phyloP scores from a whole-genome alignment of 2,329 filamentous ascomycete species.

The Trematosphaeria pertusa region DNA sequence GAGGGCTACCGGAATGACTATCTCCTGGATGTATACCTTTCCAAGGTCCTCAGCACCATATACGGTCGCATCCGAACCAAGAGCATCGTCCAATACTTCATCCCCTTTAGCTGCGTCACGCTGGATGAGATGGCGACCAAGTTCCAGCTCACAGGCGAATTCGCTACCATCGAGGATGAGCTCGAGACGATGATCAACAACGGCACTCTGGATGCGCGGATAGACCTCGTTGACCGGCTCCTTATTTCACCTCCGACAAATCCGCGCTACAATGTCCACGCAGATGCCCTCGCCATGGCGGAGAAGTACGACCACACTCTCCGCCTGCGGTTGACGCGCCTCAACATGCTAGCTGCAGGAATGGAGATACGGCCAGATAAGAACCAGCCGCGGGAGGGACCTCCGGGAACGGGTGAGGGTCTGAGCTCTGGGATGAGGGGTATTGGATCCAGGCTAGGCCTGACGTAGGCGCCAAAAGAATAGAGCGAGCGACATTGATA shows the following conservation, averaged over 20 bases:
- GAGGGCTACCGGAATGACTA: slow-evolving; percentile 85
- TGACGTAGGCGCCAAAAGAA: no score
- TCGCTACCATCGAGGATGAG: slow-evolving; percentile 69
- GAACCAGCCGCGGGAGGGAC: slow-evolving; percentile 19
- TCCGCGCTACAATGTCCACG: slow-evolving; percentile 73
- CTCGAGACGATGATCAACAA: slow-evolving; percentile 78
- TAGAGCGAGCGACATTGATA: no score
- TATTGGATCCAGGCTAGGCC: slow-evolving; percentile 39
- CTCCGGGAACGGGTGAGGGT: slow-evolving; percentile 23
- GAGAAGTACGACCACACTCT: slow-evolving; percentile 77
- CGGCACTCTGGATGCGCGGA: slow-evolving; percentile 75
- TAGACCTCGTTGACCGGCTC: slow-evolving; percentile 83
- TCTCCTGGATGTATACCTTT: slow-evolving; percentile 86
- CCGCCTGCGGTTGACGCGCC: slow-evolving; percentile 75
- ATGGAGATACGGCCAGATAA: slow-evolving; percentile 66
- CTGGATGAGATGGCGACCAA: slow-evolving; percentile 78
- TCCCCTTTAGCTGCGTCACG: slow-evolving; percentile 87
- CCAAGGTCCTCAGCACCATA: slow-evolving; percentile 72
- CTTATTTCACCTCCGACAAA: slow-evolving; percentile 75
- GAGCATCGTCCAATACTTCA: slow-evolving; percentile 91
- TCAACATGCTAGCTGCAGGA: slow-evolving; percentile 77
- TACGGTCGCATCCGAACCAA: slow-evolving; percentile 83
- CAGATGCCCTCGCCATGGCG: slow-evolving; percentile 70
- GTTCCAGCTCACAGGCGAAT: slow-evolving; percentile 68
- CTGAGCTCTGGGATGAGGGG: slow-evolving; percentile 36